Conservation (phyloP, 1,284 basidiomycete genomes). For the Pterulicium gracile region DNA sequence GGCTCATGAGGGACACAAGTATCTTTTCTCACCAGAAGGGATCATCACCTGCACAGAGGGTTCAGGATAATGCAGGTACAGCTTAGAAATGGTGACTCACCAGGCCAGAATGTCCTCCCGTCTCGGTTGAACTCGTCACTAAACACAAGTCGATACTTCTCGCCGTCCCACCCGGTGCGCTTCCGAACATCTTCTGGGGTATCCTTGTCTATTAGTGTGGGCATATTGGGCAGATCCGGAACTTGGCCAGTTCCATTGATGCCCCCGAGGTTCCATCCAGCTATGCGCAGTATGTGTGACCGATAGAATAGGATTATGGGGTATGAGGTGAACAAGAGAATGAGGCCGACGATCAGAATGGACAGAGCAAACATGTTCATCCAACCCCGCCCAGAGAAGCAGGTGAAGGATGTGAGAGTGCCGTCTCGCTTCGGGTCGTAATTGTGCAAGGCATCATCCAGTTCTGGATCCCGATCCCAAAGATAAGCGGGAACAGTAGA, state of each 20-base stretch:
- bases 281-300: constrained; percentile 16
- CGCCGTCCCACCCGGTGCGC: constrained; percentile 57
- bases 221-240: constrained; percentile 46
- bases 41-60: constrained; percentile 40
- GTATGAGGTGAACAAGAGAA: constrained; percentile 69
- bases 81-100: constrained; percentile 15
- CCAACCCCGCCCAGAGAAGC: constrained; percentile 67
- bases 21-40: constrained; percentile 73
- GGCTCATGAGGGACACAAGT: too few species aligned
- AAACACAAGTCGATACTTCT: constrained; percentile 75
- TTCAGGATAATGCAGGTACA: not conserved
- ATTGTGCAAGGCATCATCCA: constrained; percentile 70
- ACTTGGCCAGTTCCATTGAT: constrained; percentile 67
- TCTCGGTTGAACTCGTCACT: constrained; percentile 86
- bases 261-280: constrained; percentile 70
- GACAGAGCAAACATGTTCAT: constrained; percentile 53
- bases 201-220: constrained; percentile 53
- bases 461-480: constrained; percentile 71
- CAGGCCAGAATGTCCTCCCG: constrained; percentile 70
- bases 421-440: constrained; percentile 58
- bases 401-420: constrained; percentile 41
- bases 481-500: constrained; percentile 50
- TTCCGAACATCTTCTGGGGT: constrained; percentile 48
- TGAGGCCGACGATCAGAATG: constrained; percentile 45
- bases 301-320: constrained; percentile 59